Conservation (phyloP, 116 monocot species). For the Trichopus zeylanicus region DNA sequence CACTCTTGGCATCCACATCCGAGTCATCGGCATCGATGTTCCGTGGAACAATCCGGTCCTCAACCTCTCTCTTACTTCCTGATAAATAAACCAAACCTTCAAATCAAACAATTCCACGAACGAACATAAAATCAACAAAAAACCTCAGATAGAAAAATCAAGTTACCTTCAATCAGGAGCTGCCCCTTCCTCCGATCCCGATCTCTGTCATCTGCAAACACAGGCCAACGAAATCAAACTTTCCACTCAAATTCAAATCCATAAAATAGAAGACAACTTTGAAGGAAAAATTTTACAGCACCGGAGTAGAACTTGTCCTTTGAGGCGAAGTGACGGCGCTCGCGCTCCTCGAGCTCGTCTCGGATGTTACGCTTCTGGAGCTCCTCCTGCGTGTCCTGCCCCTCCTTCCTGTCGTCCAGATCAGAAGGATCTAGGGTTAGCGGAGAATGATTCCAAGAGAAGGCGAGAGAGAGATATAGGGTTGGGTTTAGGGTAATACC, state of each 20-base stretch:
- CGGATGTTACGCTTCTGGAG: constrained; percentile 82
- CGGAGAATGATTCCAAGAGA: too few relatives aligned
- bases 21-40: constrained; percentile 97
- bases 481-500: constrained; percentile 22
- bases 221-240: constrained; percentile 3
- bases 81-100: background rate
- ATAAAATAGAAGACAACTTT: background rate
- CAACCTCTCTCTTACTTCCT: constrained; percentile 61
- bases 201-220: constrained; percentile 83
- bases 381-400: constrained; percentile 89
- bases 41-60: constrained; percentile 75
- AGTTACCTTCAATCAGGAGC: constrained; percentile 71
- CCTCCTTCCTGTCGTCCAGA: constrained; percentile 56
- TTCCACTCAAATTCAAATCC: background rate
- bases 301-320: constrained; percentile 78
- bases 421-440: background rate
- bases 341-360: constrained; percentile 87
- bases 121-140: background rate
- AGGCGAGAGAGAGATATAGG: background rate
- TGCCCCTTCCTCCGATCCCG: constrained; percentile 77
- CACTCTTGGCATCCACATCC: constrained; percentile 77
- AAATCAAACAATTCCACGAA: background rate
- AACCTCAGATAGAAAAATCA: background rate
- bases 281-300: constrained; percentile 5
- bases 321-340: constrained; percentile 70